These are phyloP conservation scores for Dorcoceras hygrometricum DNA, from an alignment of 257 asterid genomes.

Conservation along the genomic window DNA sequence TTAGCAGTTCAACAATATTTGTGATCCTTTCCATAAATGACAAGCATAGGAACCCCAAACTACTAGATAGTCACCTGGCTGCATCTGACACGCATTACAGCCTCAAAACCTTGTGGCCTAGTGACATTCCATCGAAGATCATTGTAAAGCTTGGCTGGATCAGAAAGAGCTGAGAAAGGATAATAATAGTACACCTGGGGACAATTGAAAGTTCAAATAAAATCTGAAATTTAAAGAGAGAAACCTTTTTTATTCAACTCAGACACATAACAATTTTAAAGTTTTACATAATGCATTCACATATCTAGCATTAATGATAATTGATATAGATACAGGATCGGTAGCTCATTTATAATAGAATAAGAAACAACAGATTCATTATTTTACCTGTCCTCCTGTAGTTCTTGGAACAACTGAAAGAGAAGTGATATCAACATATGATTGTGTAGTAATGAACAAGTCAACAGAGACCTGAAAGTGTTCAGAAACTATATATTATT, in stretches of 20 bases:
- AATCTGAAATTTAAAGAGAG: background rate
- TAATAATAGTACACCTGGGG: conserved; percentile 81
- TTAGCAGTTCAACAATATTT: conserved; percentile 13
- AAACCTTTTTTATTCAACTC: background rate
- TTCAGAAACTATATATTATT: conserved; percentile 24
- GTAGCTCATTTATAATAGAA: conserved; percentile 11
- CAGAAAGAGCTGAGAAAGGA: conserved; percentile 95
- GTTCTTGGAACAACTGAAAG: conserved; percentile 88
- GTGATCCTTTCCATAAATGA: conserved; percentile 14
- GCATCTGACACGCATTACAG: conserved; percentile 99
- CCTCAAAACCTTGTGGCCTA: conserved; percentile 98
- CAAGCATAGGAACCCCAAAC: conserved; percentile 22
- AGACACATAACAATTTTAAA: background rate
- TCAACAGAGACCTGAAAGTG: conserved; percentile 87
- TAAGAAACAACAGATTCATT: conserved; percentile 18
- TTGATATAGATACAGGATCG: conserved; percentile 1
- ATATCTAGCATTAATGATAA: background rate
- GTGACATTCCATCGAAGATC: conserved; percentile 99
- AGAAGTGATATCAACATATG: conserved; percentile 91
- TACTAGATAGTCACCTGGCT: conserved; percentile 66
- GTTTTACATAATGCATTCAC: background rate
- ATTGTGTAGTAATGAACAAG: conserved; percentile 87
- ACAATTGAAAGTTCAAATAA: conserved; percentile 4
- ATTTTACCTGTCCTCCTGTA: conserved; percentile 94
- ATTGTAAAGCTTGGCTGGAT: conserved; percentile 89